Evolutionary conservation across 164 flowering plant genomes (phyloP).

Genomic region (Vitis rupestris): DNA sequence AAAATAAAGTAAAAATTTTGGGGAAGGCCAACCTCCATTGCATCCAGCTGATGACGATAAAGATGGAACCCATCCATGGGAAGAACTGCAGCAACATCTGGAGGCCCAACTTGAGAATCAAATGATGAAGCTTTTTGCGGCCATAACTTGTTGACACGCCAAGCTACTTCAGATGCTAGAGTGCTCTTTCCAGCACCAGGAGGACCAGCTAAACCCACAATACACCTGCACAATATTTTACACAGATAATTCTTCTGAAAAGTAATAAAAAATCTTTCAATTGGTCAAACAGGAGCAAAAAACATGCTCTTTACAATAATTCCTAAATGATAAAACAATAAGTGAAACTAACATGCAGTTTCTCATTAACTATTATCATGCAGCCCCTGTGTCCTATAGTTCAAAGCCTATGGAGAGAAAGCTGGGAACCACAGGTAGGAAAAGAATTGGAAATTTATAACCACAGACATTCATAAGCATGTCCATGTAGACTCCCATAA

Average conservation of each 20-base stretch:
- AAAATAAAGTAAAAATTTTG: neutral
- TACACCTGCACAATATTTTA: slow-evolving; percentile 40
- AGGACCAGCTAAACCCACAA: slow-evolving; percentile 91
- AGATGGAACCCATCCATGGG: slow-evolving; percentile 99
- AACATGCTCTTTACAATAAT: neutral
- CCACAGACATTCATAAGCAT: too few relatives aligned
- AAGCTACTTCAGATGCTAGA: slow-evolving; percentile 71
- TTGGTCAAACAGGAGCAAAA: too few relatives aligned
- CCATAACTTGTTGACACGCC: slow-evolving; percentile 70
- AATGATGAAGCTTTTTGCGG: slow-evolving; percentile 52
- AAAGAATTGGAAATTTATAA: neutral
- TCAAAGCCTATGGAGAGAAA: neutral
- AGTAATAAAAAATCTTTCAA: neutral
- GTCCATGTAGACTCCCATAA: neutral
- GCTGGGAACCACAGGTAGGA: neutral
- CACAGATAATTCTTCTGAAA: neutral
- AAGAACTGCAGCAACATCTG: slow-evolving; percentile 71
- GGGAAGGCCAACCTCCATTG: slow-evolving; percentile 71
- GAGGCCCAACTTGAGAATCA: slow-evolving; percentile 54
- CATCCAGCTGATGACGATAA: slow-evolving; percentile 82
- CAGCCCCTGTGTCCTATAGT: neutral
- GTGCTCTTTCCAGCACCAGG: slow-evolving; percentile 98
- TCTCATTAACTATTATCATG: neutral
- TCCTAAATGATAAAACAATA: neutral
- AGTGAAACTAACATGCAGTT: neutral